Base-by-base conservation (phyloP, 2,329 filamentous ascomycete species). In the Talaromyces sp. region DNA sequence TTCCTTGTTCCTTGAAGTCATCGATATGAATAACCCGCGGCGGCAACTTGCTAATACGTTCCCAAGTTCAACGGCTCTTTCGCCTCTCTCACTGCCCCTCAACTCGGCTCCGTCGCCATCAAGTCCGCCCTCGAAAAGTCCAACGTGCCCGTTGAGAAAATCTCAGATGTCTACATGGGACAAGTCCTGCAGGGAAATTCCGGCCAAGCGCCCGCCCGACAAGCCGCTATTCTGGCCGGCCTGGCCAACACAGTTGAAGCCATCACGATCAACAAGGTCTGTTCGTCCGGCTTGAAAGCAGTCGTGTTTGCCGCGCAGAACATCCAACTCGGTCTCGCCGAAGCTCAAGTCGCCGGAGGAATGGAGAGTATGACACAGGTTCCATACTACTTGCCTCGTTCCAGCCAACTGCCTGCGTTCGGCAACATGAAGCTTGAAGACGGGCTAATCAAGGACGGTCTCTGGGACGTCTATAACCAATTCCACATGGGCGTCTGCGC, bases 321-420 rank as follows among this genome's bases (percentile, higher is more conserved):
- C 71, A 96, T 97, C 68, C 91, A 97, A 76, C 84, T 99, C 11
- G 93, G 94, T 5, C 83, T 96, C 10, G 85, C 91, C 17, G 90
- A 96, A 69, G 92, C 90, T 0, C 90, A 96, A 73, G 83, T 97
- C 8, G 94, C 94, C 1, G 94, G 94, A 63, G 94, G 94, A 58
- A 97, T 99, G 90, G 94, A 99, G 80, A 97, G 91, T 77, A 99
- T 99, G 94, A 91, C 90, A 6, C 85, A 89, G 43, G 91, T 96
- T 4, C 94, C 94, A 2, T 95, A 95, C 77, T 97, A 97, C 72
- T 79, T 95, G 31, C 87, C 89, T 8, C 86, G 94, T 32, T 86
- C 91, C n/a, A 91, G 87, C 69, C 85, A 89, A 63, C 81, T 94
- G 67, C 90, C 92, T 1, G 80, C 91, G 0, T 97, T 97, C 70